These are phyloP conservation scores for Alloascoidea hylecoeti DNA, from an alignment of 805 yeast species.

Conservation along the genomic window DNA sequence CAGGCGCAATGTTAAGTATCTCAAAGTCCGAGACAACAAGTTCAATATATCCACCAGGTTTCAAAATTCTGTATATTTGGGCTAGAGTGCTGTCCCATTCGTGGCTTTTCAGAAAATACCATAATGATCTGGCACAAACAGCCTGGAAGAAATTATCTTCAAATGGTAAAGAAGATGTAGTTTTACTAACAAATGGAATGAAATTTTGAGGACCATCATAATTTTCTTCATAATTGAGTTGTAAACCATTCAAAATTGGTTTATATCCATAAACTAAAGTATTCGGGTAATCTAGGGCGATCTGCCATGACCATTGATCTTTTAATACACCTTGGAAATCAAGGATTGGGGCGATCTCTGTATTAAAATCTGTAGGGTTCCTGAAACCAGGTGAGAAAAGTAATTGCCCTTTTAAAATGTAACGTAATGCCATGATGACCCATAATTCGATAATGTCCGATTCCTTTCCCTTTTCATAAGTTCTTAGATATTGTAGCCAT, in stretches of 20 bases:
- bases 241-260: background rate
- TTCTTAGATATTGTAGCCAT: slow-evolving; percentile 13
- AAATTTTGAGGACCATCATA: slow-evolving; percentile 16
- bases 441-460: slow-evolving; percentile 15
- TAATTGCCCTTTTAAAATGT: slow-evolving; percentile 12
- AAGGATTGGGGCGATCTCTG: slow-evolving; percentile 4
- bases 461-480: slow-evolving; percentile 6
- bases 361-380: slow-evolving; percentile 3
- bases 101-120: slow-evolving; percentile 13
- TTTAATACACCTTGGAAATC: slow-evolving; percentile 8
- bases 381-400: slow-evolving; percentile 13
- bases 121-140: slow-evolving; percentile 15
- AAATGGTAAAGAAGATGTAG: slow-evolving; percentile 13
- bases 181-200: slow-evolving; percentile 13
- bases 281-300: slow-evolving; percentile 16
- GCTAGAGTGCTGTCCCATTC: slow-evolving; percentile 13
- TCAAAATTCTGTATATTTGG: slow-evolving; percentile 14
- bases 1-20: slow-evolving; percentile 9
- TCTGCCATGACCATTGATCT: slow-evolving; percentile 18
- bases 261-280: slow-evolving; percentile 16
- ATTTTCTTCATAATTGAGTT: slow-evolving; percentile 6
- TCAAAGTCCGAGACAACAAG: slow-evolving; percentile 12
- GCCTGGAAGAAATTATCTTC: slow-evolving; percentile 17
- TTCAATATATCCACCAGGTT: slow-evolving; percentile 18
- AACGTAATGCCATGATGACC: slow-evolving; percentile 16